phyloP scores from a whole-genome alignment of 2,329 filamentous ascomycete genomes.

The Fusarium sp. region DNA sequence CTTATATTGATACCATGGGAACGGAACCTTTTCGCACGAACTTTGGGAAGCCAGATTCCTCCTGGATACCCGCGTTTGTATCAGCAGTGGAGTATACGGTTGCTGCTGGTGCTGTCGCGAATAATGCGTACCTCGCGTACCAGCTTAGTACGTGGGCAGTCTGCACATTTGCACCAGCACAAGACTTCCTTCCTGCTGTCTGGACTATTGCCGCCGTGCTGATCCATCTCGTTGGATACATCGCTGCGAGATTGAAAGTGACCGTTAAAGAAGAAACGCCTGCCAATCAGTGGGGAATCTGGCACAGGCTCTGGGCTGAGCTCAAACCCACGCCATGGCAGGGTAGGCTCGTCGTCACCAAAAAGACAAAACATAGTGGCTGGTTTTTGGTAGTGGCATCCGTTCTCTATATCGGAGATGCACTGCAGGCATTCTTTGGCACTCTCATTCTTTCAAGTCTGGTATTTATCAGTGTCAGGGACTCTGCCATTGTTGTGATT shows the following conservation, averaged over 20 bases:
- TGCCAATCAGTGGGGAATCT: not conserved
- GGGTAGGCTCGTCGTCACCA: not conserved
- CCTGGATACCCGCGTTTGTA: not conserved
- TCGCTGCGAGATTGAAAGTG: slow-evolving; percentile 6
- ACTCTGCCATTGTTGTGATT: slow-evolving; percentile 25
- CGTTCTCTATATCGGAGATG: slow-evolving; percentile 19
- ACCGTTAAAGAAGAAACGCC: not conserved
- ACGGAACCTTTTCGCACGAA: slow-evolving; percentile 7
- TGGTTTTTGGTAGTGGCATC: slow-evolving; percentile 25
- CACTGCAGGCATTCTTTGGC: slow-evolving; percentile 25
- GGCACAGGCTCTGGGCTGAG: not conserved
- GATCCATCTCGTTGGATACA: slow-evolving; percentile 9
- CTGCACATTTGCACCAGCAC: slow-evolving; percentile 27
- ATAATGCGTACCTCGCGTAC: slow-evolving; percentile 26
- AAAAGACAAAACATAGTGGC: not conserved
- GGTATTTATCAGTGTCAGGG: slow-evolving; percentile 30
- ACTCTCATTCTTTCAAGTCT: slow-evolving; percentile 31
- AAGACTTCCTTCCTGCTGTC: slow-evolving; percentile 25
- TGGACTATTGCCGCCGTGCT: slow-evolving; percentile 7
- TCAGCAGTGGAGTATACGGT: slow-evolving; percentile 10
- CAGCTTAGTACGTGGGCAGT: slow-evolving; percentile 28
- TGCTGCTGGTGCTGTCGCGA: slow-evolving; percentile 19
- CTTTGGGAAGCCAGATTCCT: not conserved
- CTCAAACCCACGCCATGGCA: slow-evolving; percentile 14
- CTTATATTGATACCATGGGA: slow-evolving; percentile 4